Evolutionary conservation across 2,329 filamentous ascomycete species (phyloP).

Genomic region (Aureobasidium uvarum): DNA sequence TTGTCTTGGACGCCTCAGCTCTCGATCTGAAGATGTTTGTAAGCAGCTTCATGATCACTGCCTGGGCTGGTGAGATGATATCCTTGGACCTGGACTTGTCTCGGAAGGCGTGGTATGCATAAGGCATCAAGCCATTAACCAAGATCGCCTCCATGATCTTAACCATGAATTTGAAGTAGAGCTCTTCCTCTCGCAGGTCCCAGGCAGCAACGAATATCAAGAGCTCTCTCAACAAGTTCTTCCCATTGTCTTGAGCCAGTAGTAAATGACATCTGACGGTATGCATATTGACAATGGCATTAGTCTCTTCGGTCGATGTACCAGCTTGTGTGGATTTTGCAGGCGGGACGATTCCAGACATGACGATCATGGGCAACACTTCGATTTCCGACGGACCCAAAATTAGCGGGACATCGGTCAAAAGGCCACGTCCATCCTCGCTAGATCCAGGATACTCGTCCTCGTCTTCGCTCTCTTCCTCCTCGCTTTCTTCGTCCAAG

Average conservation of each 20-base stretch:
- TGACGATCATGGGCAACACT: conserved; percentile 94
- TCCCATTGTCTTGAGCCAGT: conserved; percentile 82
- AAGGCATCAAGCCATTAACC: conserved; percentile 83
- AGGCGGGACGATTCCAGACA: conserved; percentile 88
- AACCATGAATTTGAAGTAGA: conserved; percentile 95
- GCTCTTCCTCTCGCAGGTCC: conserved; percentile 89
- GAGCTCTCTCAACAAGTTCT: conserved; percentile 84
- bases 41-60: conserved; percentile 84
- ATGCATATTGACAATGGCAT: conserved; percentile 72
- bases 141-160: conserved; percentile 94
- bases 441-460: conserved; percentile 62
- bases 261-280: conserved; percentile 87
- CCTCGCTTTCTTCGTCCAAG: conserved; percentile 50
- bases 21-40: conserved; percentile 79
- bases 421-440: conserved; percentile 73
- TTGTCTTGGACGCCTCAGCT: conserved; percentile 42
- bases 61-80: conserved; percentile 92
- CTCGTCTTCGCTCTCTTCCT: conserved; percentile 64
- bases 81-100: conserved; percentile 72
- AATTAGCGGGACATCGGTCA: conserved; percentile 93
- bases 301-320: conserved; percentile 53
- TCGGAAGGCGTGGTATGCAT: conserved; percentile 85
- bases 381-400: conserved; percentile 94
- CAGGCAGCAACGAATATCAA: conserved; percentile 96
- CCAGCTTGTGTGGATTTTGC: conserved; percentile 54